phyloP scores from a whole-genome alignment of 495 filamentous ascomycete genomes.

The Daldinia caldariorum region DNA sequence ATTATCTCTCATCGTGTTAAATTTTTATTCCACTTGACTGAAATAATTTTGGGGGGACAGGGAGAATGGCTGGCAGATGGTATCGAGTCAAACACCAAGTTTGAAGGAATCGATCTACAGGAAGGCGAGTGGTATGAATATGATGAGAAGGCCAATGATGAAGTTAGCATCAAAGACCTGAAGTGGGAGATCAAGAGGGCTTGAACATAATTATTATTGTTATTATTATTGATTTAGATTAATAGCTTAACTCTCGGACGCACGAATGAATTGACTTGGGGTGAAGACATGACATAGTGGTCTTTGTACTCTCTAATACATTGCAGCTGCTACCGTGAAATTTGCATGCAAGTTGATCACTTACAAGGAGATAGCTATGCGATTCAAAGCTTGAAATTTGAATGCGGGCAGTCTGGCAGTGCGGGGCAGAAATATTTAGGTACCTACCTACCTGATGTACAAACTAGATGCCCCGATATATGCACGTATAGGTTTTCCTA shows the following conservation, averaged over 20 bases:
- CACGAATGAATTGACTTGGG: neutral
- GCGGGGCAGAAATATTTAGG: constrained; percentile 22
- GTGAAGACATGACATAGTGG: neutral
- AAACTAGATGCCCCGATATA: constrained; percentile 5
- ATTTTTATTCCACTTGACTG: neutral
- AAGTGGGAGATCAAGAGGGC: constrained; percentile 84
- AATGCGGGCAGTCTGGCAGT: neutral
- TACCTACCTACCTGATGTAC: constrained; percentile 4
- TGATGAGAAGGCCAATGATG: constrained; percentile 67
- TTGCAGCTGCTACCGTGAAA: neutral
- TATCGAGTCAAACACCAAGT: constrained; percentile 78
- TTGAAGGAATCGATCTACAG: constrained; percentile 77
- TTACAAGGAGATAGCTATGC: neutral
- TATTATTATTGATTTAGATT: neutral
- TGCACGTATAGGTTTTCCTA: neutral
- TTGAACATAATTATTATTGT: constrained; percentile 39
- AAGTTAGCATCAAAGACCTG: constrained; percentile 83
- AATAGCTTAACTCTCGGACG: neutral
- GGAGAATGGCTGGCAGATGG: constrained; percentile 92
- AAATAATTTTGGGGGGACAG: constrained; percentile 52
- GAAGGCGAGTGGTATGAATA: constrained; percentile 83
- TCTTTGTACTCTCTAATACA: neutral
- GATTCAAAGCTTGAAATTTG: neutral
- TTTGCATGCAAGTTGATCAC: neutral
- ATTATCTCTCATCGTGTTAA: neutral